A percentile compares a stretch with the other conserved stretches of the same genome.
Evolutionary conservation across 805 yeast species (phyloP).

Genomic region (Cyberlindnera amylophila): DNA sequence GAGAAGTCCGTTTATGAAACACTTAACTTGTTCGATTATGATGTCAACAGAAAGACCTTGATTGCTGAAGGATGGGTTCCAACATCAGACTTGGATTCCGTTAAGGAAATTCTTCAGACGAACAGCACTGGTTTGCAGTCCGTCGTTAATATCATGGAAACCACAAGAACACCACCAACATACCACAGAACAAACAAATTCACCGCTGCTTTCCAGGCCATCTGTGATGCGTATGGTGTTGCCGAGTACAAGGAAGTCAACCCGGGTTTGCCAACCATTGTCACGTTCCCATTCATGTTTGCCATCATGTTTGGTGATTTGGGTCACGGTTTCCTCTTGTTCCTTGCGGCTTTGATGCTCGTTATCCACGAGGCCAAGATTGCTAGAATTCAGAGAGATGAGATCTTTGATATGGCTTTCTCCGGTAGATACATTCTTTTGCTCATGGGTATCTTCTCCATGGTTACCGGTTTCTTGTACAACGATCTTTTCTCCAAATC

Average conservation of each 20-base stretch:
- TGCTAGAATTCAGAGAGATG: slow-evolving; percentile 72
- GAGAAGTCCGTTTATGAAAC: slow-evolving; percentile 84
- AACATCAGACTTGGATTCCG: slow-evolving; percentile 57
- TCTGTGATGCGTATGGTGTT: slow-evolving; percentile 93
- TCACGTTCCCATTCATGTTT: slow-evolving; percentile 97
- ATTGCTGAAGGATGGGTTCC: slow-evolving; percentile 99
- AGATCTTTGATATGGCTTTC: slow-evolving; percentile 94
- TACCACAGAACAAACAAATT: slow-evolving; percentile 92
- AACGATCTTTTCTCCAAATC: slow-evolving; percentile 92
- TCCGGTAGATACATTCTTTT: slow-evolving; percentile 87
- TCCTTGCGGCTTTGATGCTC: slow-evolving; percentile 65
- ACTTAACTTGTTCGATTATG: slow-evolving; percentile 76
- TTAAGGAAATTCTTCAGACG: slow-evolving; percentile 63
- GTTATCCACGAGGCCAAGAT: slow-evolving; percentile 73
- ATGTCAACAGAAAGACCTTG: slow-evolving; percentile 69
- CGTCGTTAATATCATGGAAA: slow-evolving; percentile 53
- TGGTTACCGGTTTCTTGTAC: slow-evolving; percentile 91
- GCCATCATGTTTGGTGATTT: slow-evolving; percentile 99
- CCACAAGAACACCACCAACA: slow-evolving; percentile 90
- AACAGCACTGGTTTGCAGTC: slow-evolving; percentile 58
- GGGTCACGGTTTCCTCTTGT: slow-evolving; percentile 89
- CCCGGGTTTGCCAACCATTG: slow-evolving; percentile 91
- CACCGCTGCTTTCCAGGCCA: slow-evolving; percentile 86
- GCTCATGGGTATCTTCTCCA: slow-evolving; percentile 91
- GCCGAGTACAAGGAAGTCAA: slow-evolving; percentile 93